Percentiles rank a stretch among this genome's conserved stretches.
Evolutionary conservation across 176 grass and related monocot genomes (phyloP).

Genomic region (Triticum turgidum): DNA sequence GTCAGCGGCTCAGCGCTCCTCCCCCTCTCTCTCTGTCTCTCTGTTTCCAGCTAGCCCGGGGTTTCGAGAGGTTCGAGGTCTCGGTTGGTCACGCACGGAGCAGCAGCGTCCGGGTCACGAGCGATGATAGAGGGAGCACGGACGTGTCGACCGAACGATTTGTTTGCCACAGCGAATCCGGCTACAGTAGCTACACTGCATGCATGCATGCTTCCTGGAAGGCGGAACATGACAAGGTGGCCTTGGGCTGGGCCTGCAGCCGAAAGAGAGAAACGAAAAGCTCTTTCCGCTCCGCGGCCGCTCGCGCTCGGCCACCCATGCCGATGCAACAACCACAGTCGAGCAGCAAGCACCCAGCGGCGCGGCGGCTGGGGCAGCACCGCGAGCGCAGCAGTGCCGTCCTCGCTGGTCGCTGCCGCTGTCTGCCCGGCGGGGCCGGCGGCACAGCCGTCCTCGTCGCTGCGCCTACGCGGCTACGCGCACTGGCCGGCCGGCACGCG

Average conservation of each 20-base stretch:
- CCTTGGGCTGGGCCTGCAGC: not conserved
- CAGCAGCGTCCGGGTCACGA: too few species aligned
- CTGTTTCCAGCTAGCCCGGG: slow-evolving; percentile 15
- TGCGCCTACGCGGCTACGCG: too few species aligned
- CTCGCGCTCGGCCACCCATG: too few species aligned
- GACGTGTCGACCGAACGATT: too few species aligned
- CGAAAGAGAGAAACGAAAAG: not conserved
- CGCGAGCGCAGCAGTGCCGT: not conserved
- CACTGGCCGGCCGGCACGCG: not conserved
- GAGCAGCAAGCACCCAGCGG: not conserved
- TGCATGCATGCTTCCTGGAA: not conserved
- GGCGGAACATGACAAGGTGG: not conserved
- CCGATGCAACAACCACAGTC: too few species aligned
- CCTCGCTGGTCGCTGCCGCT: not conserved
- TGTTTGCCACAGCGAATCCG: too few species aligned
- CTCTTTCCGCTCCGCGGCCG: too few species aligned
- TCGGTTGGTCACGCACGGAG: too few species aligned
- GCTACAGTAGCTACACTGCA: too few species aligned
- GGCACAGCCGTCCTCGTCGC: not conserved
- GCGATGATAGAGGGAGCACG: too few species aligned
- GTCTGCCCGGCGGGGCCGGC: not conserved
- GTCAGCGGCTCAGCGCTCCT: not conserved
- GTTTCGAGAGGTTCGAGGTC: slow-evolving; percentile 6
- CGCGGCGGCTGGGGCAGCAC: not conserved
- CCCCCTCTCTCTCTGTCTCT: not conserved